phyloP scores from a whole-genome alignment of 371 early-diverging fungal genomes.

The Mortierella sp. region DNA sequence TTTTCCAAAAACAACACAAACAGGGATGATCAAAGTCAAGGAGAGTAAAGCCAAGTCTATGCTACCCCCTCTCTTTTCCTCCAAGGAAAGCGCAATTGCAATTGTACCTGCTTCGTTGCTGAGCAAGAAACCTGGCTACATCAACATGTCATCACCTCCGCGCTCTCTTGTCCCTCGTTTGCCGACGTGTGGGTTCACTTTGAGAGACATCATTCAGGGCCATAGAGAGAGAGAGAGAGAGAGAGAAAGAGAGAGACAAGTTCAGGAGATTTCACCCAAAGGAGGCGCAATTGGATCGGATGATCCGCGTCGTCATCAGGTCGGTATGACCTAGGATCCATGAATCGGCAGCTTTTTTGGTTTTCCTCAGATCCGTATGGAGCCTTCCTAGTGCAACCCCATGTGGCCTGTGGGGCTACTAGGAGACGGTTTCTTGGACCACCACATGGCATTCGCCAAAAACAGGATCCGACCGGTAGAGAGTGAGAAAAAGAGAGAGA shows the following conservation, averaged over 20 bases:
- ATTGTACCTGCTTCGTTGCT: no score
- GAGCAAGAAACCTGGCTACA: no score
- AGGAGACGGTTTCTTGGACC: neutral
- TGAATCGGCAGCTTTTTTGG: neutral
- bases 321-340: constrained; percentile 19
- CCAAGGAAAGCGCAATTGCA: no score
- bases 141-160: no score
- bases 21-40: no score
- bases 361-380: neutral
- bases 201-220: neutral
- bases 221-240: constrained; percentile 3
- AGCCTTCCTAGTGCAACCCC: neutral
- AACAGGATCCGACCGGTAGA: no score
- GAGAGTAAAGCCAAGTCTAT: no score
- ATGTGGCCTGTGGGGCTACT: neutral
- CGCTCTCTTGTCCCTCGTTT: no score
- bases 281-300: neutral
- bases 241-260: constrained; percentile 2
- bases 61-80: no score
- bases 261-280: neutral
- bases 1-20: no score
- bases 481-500: no score
- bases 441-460: neutral
- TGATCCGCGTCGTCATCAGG: neutral
- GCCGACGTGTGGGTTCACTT: no score